Evolutionary conservation across 2,329 filamentous ascomycete species (phyloP).

Genomic region (Calonectria pauciramosa): DNA sequence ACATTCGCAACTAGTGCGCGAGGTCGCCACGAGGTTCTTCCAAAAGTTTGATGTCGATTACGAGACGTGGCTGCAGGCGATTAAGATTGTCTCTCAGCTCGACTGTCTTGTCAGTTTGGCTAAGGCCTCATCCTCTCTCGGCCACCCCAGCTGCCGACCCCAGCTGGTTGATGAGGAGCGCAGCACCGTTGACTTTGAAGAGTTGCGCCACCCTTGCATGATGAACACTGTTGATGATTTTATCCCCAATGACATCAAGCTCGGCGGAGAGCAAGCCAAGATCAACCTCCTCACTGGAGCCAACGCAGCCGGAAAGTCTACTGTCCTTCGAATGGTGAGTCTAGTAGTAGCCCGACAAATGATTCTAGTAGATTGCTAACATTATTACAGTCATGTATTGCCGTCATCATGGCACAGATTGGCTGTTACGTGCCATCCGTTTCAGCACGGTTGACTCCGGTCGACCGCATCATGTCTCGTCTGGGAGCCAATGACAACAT

Average conservation of each 20-base stretch:
- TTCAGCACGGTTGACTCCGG: constrained; percentile 86
- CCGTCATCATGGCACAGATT: constrained; percentile 97
- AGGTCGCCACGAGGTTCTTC: constrained; percentile 87
- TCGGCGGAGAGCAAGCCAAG: constrained; percentile 85
- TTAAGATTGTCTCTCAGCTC: constrained; percentile 90
- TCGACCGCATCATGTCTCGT: constrained; percentile 98
- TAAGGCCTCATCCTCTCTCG: constrained; percentile 86
- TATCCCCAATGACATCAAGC: constrained; percentile 92
- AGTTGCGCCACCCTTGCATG: constrained; percentile 96
- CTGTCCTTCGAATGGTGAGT: constrained; percentile 90
- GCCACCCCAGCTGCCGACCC: constrained; percentile 89
- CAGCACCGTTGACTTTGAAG: constrained; percentile 90
- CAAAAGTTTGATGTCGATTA: constrained; percentile 91
- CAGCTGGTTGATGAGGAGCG: constrained; percentile 88
- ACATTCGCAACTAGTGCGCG: constrained; percentile 90
- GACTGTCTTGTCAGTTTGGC: constrained; percentile 96
- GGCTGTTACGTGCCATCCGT: constrained; percentile 91
- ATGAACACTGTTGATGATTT: constrained; percentile 90
- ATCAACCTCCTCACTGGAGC: constrained; percentile 95
- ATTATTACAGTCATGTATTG: constrained; percentile 81
- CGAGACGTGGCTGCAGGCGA: constrained; percentile 86
- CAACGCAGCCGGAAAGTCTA: constrained; percentile 98
- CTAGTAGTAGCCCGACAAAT: no score
- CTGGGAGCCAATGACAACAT: constrained; percentile 99
- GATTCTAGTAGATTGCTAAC: constrained; percentile 3